These are phyloP conservation scores for Annulohypoxylon moriforme DNA, from an alignment of 495 filamentous ascomycete genomes.

Conservation along the genomic window DNA sequence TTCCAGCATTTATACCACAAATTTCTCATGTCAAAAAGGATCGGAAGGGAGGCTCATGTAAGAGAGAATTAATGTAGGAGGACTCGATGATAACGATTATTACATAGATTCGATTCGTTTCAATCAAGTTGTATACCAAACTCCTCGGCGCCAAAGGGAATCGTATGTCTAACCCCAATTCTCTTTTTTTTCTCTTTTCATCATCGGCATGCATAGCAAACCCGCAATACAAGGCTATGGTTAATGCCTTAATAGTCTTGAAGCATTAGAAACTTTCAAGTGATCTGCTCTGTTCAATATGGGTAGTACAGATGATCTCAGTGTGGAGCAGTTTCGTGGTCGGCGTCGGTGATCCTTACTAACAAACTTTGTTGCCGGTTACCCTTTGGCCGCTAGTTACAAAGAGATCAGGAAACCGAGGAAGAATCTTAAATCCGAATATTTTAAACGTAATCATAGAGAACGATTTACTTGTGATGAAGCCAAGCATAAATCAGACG, in stretches of 20 bases:
- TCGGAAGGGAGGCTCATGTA: neutral
- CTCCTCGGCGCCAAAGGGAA: slow-evolving; percentile 13
- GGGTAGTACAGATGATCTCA: slow-evolving; percentile 19
- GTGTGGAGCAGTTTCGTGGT: slow-evolving; percentile 19
- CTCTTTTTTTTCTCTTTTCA: neutral
- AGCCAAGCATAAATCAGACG: slow-evolving; percentile 5
- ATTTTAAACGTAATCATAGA: neutral
- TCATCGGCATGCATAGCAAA: slow-evolving; percentile 8
- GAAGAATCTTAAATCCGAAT: neutral
- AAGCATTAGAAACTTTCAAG: neutral
- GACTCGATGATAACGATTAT: slow-evolving; percentile 32
- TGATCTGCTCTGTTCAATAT: slow-evolving; percentile 8
- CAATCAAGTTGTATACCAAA: slow-evolving; percentile 14
- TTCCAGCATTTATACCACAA: slow-evolving; percentile 33
- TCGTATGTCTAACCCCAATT: neutral
- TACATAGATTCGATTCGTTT: slow-evolving; percentile 21
- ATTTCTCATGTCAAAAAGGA: slow-evolving; percentile 26
- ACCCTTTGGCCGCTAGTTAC: neutral
- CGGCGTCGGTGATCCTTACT: neutral
- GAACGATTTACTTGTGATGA: neutral
- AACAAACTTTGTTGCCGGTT: neutral
- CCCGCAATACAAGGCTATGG: neutral
- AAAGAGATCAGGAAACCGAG: neutral
- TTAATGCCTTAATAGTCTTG: neutral
- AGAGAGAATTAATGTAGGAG: slow-evolving; percentile 15